Base-by-base conservation (phyloP, 2,329 filamentous ascomycete species). In the Penicillium sp. region DNA sequence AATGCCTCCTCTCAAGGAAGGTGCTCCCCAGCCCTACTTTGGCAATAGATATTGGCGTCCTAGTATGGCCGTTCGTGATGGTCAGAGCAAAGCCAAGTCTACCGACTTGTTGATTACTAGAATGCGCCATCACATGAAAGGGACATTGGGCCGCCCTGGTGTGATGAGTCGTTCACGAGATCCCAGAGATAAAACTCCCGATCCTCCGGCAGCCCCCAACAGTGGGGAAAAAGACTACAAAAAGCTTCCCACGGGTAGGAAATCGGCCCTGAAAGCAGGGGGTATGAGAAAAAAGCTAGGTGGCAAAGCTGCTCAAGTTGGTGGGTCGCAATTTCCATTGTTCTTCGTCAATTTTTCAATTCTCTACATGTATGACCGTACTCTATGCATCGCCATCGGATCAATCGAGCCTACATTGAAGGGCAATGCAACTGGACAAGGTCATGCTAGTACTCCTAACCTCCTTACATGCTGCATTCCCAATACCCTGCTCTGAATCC, bases 261-360 rank as follows among this genome's bases (percentile, higher is more conserved):
- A 37, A 31, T 21, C 22, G 42, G 10, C 8, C 43, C 44, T 3
- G 39, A 49, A 16, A 37, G 52, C 14, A 43, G n/a, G n/a, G 24
- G 44, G 48, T 21, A 8, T 13, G 24, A 39, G 39, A 10, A 50
- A 46, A 49, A 3, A 13, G 29, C 13, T 31, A 14, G 29, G 29
- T 31, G 49, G 14, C 31, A 39, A 24, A 49, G n/a, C 11, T 49
- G 39, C n/a, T 11, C 43, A 21, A 24, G 39, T 52, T n/a, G 55
- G 65, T 69, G 62, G 65, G 67, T 67, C 57, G 48, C 68, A 59
- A 55, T 66, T 59, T 59, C 54, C 68, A 16, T 68, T 50, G 59
- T 63, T 64, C 26, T 9, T 57, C 19, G 57, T 69, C 19, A 59
- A 60, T 14, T 2, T 68, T 24, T 51, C 66, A 24, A 46, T 66